Percentiles rank a stretch among this genome's conserved stretches.
phyloP scores from a whole-genome alignment of 2,329 filamentous ascomycete species.

The Zymoseptoria ardabiliae region DNA sequence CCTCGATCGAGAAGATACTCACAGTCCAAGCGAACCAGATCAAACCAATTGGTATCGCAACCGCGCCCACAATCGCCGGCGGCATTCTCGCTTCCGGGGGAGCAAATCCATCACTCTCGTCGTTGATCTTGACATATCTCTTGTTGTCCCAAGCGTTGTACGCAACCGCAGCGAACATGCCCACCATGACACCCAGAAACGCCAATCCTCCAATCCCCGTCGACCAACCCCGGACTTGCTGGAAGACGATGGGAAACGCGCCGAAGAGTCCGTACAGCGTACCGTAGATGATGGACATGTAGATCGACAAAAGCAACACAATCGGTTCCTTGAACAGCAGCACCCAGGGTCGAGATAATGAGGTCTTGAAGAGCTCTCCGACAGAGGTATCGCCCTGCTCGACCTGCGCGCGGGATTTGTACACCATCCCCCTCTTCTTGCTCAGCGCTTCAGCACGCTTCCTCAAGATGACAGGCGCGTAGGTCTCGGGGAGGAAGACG shows the following conservation, averaged over 20 bases:
- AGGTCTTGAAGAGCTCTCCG: constrained; percentile 43
- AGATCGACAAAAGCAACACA: constrained; percentile 40
- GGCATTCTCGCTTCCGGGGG: constrained; percentile 61
- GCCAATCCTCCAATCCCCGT: constrained; percentile 54
- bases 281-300: constrained; percentile 42
- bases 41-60: constrained; percentile 56
- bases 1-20: too few relatives aligned
- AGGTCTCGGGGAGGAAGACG: constrained; percentile 53
- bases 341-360: constrained; percentile 58
- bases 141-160: constrained; percentile 50
- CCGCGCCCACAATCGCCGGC: constrained; percentile 53
- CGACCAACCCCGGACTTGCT: constrained; percentile 51
- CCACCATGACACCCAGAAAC: constrained; percentile 62
- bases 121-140: constrained; percentile 43
- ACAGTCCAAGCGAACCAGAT: constrained; percentile 64
- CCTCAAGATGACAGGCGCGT: constrained; percentile 51
- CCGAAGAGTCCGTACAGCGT: constrained; percentile 43
- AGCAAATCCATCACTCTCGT: constrained; percentile 47
- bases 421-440: constrained; percentile 47
- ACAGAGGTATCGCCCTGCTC: constrained; percentile 32
- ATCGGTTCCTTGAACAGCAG: constrained; percentile 48
- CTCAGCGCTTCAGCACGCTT: constrained; percentile 46
- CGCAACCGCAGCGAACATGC: constrained; percentile 53
- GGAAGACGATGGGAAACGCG: constrained; percentile 53
- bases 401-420: constrained; percentile 42